These are phyloP conservation scores for Hypholoma fasciculare DNA, from an alignment of 768 basidiomycete genomes.

Conservation along the genomic window DNA sequence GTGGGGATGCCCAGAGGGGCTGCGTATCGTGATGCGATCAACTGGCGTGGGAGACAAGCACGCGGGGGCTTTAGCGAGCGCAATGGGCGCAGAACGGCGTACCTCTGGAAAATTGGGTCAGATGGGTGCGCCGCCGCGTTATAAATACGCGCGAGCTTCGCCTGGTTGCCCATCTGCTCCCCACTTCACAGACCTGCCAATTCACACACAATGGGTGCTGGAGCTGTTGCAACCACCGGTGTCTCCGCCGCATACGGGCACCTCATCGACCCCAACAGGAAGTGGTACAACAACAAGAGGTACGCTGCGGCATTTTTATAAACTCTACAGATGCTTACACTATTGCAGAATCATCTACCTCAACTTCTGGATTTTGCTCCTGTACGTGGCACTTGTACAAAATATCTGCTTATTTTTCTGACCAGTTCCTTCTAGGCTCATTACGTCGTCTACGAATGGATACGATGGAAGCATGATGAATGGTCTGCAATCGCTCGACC, in stretches of 20 bases:
- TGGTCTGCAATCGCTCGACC: constrained; percentile 65
- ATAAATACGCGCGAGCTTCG: constrained; percentile 31
- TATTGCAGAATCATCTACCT: constrained; percentile 40
- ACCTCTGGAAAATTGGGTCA: constrained; percentile 48
- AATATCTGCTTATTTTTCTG: neutral
- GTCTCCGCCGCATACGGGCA: constrained; percentile 42
- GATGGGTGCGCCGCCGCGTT: constrained; percentile 25
- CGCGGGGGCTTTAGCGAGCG: neutral
- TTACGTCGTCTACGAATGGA: constrained; percentile 75
- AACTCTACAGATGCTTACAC: neutral
- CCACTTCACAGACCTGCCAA: constrained; percentile 18
- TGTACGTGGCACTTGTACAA: constrained; percentile 37
- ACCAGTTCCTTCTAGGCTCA: constrained; percentile 42
- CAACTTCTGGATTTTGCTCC: constrained; percentile 69
- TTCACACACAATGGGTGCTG: constrained; percentile 53
- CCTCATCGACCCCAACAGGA: constrained; percentile 63
- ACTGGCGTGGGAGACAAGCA: neutral
- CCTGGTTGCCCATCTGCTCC: constrained; percentile 30
- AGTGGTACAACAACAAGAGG: constrained; percentile 80
- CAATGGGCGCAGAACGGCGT: constrained; percentile 23
- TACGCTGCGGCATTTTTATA: constrained; percentile 24
- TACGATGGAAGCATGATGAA: constrained; percentile 84
- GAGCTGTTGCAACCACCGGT: constrained; percentile 39
- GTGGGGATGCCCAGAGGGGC: too few species aligned
- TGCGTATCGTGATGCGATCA: neutral